These are phyloP conservation scores for Crithidia mellificae DNA, from an alignment of 208 protist species.

Conservation along the genomic window DNA sequence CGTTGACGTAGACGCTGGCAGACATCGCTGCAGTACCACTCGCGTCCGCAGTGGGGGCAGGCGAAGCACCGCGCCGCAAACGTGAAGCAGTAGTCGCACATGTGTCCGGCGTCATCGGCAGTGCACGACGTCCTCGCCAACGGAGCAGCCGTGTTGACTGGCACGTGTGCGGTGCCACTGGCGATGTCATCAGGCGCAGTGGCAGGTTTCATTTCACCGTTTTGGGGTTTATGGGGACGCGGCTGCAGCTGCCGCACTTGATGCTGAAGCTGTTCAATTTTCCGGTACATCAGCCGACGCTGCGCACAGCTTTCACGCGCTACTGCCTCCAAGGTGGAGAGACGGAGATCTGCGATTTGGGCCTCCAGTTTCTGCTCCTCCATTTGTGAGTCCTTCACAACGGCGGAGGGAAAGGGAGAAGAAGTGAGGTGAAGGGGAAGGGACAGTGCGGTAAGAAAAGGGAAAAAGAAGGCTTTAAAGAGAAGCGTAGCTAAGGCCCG, in stretches of 20 bases:
- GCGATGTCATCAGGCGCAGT: too few relatives aligned
- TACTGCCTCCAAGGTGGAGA: slow-evolving; percentile 21
- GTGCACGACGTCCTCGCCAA: background rate
- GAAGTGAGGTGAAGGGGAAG: too few relatives aligned
- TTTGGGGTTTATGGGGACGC: too few relatives aligned
- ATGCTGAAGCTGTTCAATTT: slow-evolving; percentile 5
- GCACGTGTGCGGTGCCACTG: too few relatives aligned
- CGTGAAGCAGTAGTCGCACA: slow-evolving; percentile 76
- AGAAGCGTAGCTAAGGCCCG: too few relatives aligned
- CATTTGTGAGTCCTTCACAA: slow-evolving; percentile 1
- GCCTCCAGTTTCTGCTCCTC: slow-evolving; percentile 10
- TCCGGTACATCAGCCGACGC: slow-evolving; percentile 2
- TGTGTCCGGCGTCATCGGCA: background rate
- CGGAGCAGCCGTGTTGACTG: too few relatives aligned
- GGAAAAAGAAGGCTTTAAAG: too few relatives aligned
- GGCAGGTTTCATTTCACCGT: too few relatives aligned
- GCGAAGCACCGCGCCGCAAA: slow-evolving; percentile 37
- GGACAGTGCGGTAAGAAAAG: too few relatives aligned
- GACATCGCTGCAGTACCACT: slow-evolving; percentile 76
- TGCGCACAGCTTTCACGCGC: slow-evolving; percentile 16
- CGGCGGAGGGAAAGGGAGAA: too few relatives aligned
- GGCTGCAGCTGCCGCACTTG: background rate
- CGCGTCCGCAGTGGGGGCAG: slow-evolving; percentile 50
- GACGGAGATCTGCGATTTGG: slow-evolving; percentile 10
- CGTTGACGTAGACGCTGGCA: slow-evolving; percentile 55